A percentile compares a stretch with the other conserved stretches of the same genome.
phyloP scores from a whole-genome alignment of 2,329 filamentous ascomycete species.

The Myriangium duriaei region DNA sequence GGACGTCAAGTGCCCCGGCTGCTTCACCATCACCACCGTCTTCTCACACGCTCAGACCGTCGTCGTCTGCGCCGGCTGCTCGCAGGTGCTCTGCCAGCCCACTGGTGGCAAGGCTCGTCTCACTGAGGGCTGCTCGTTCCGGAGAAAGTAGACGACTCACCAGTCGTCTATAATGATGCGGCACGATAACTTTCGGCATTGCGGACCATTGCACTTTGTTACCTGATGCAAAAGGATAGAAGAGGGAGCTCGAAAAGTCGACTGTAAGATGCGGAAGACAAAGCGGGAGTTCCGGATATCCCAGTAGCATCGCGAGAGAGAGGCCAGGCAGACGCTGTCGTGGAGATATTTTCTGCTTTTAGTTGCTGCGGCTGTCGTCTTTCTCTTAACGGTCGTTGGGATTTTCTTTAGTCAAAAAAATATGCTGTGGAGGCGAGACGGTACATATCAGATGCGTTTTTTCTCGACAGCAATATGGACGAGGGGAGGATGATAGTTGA shows the following conservation, averaged over 20 bases:
- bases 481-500: constrained; percentile 16
- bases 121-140: constrained; percentile 99
- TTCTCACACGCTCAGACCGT: constrained; percentile 99
- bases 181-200: constrained; percentile 12
- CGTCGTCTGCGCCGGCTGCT: constrained; percentile 99
- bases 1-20: constrained; percentile 99
- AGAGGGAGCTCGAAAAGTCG: constrained; percentile 16
- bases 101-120: constrained; percentile 98
- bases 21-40: constrained; percentile 99
- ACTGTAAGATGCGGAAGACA: constrained; percentile 12
- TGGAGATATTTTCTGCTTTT: constrained; percentile 5
- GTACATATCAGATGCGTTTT: constrained; percentile 14
- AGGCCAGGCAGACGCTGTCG: neutral
- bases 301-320: constrained; percentile 12
- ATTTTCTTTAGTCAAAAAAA: constrained; percentile 6
- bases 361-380: constrained; percentile 9
- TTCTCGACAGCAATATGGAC: constrained; percentile 10
- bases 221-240: constrained; percentile 14
- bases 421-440: constrained; percentile 21
- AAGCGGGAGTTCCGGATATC: constrained; percentile 17
- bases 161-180: constrained; percentile 15
- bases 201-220: constrained; percentile 10
- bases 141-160: constrained; percentile 87
- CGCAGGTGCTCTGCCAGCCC: constrained; percentile 97
- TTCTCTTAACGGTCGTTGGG: constrained; percentile 5